Evolutionary conservation across 805 yeast genomes (phyloP), one percentile per base, ranked within the genome.

Genomic region (Maudiozyma pseudohumilis): DNA sequence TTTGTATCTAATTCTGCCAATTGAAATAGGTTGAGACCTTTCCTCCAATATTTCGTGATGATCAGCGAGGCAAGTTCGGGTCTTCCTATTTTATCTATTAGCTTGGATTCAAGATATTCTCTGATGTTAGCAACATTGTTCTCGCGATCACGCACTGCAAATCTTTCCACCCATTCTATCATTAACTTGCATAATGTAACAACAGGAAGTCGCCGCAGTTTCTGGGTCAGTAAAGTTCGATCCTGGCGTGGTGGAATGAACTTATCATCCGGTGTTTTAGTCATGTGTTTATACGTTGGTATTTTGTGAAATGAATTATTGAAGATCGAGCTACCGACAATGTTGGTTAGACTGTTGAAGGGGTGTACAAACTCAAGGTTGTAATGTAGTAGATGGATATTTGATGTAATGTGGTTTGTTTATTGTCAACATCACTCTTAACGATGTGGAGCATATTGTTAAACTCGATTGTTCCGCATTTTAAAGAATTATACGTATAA

Each of bases 1-100:
- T 78, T 82, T 37, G 80, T 72, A 46, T 83, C 92, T 5, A 81
- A 59, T 42, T 80, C 86, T 0, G 92, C 78, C 29, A 77, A 51
- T 51, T 83, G 94, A 13, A 76, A 45, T 10, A 55, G 21, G 32
- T 43, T 50, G 16, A 55, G 33, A 4, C 61, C 61, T 4, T 41
- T 34, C 1, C 50, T 54, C 54, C 54, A 55, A 36, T 44, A 52
- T 32, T 43, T 39, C 5, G 32, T 23, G 21, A 52, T 22, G 28
- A 53, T 42, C 23, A 37, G 40, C 10, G 34, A 39, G 2, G 48
- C 46, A 5, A 50, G 13, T 3, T 39, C 36, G 3, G 34, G 38
- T 27, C 53, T 41, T 19, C 36, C 44, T 5, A 40, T 40, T n/a
- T 41, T 45, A 15, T 41, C 36, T 16, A 36, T 38, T 23, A 41